Percentiles rank a stretch among this genome's conserved stretches.
phyloP scores from a whole-genome alignment of 352 stramenopile genomes.

The Phytopythium vexans region DNA sequence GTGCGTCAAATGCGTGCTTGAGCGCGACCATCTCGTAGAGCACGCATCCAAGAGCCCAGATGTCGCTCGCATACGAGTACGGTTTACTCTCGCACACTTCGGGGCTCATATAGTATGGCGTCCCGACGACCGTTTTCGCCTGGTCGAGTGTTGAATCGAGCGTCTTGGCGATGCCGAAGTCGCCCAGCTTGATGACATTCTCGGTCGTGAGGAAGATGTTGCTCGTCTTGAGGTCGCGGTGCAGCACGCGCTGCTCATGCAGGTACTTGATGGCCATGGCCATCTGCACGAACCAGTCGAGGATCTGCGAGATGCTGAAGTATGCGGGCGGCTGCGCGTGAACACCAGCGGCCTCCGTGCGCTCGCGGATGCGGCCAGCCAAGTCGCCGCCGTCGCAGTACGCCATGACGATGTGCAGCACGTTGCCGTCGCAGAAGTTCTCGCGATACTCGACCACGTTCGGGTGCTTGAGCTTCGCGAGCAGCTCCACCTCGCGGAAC shows the following conservation, averaged over 20 bases:
- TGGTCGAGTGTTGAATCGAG: conserved; percentile 82
- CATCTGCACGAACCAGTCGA: conserved; percentile 94
- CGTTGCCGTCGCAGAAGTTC: conserved; percentile 74
- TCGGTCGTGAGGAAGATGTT: conserved; percentile 89
- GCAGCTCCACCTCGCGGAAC: conserved; percentile 86
- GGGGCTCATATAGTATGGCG: conserved; percentile 93
- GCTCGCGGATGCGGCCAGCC: conserved; percentile 51
- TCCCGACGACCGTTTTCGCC: conserved; percentile 89
- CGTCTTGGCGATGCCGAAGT: conserved; percentile 92
- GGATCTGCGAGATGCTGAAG: conserved; percentile 59
- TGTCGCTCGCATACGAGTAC: conserved; percentile 91
- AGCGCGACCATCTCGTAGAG: conserved; percentile 89
- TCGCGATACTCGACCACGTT: conserved; percentile 96
- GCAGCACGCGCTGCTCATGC: conserved; percentile 88
- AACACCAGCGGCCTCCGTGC: conserved; percentile 1
- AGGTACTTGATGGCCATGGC: conserved; percentile 93
- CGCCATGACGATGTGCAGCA: conserved; percentile 94
- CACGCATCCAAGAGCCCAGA: conserved; percentile 92
- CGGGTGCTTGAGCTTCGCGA: conserved; percentile 89
- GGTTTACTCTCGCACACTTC: conserved; percentile 92
- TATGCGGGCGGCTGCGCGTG: conserved; percentile 11
- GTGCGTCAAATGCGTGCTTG: conserved; percentile 80
- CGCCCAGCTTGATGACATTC: conserved; percentile 90
- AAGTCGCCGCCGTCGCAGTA: conserved; percentile 93
- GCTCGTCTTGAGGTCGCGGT: conserved; percentile 94